Evolutionary conservation across 192 early-diverging fungal genomes (phyloP).

Genomic region (Pilobolus umbonatus): DNA sequence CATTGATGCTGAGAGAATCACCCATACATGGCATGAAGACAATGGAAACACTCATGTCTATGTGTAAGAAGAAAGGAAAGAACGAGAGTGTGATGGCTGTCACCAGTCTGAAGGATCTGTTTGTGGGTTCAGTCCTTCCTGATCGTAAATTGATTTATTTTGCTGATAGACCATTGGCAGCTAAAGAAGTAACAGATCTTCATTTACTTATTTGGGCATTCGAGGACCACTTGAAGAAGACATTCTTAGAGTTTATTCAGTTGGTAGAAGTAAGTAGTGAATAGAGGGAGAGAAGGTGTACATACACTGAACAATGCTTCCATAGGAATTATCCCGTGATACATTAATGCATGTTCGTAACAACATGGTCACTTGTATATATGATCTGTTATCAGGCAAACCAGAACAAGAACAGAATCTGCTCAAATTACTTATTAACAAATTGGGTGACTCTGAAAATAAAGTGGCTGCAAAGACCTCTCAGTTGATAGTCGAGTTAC

Average conservation of each 20-base stretch:
- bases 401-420: constrained; percentile 97
- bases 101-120: constrained; percentile 85
- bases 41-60: constrained; percentile 71
- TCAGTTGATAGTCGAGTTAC: constrained; percentile 71
- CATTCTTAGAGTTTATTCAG: constrained; percentile 88
- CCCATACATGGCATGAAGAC: constrained; percentile 76
- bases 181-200: constrained; percentile 49
- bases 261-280: constrained; percentile 66
- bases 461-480: constrained; percentile 83
- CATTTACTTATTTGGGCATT: constrained; percentile 91
- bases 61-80: constrained; percentile 88
- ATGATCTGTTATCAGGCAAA: constrained; percentile 74
- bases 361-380: constrained; percentile 72
- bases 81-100: constrained; percentile 84
- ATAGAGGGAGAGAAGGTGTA: background rate
- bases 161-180: constrained; percentile 77
- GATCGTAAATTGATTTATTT: constrained; percentile 91
- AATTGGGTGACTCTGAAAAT: constrained; percentile 87
- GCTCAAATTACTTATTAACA: constrained; percentile 88
- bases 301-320: background rate
- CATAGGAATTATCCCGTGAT: constrained; percentile 76
- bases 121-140: constrained; percentile 76
- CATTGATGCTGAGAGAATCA: constrained; percentile 87
- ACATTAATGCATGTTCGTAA: constrained; percentile 78
- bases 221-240: constrained; percentile 90